These are phyloP conservation scores for Penicillium manginii DNA, from an alignment of 495 filamentous ascomycete species.

Conservation along the genomic window DNA sequence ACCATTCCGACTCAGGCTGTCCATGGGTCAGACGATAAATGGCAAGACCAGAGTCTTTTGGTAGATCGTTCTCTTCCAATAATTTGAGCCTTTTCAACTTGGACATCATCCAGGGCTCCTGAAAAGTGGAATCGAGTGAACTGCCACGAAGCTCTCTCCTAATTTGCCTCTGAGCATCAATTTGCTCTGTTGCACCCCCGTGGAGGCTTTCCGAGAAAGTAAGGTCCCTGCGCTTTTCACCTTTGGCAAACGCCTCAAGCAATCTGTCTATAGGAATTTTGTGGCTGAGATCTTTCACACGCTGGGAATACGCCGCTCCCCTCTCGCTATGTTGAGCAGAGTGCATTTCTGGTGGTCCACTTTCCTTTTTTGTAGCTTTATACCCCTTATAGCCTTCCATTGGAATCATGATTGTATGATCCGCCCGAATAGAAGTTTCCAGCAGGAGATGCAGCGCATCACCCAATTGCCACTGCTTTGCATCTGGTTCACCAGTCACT, in stretches of 20 bases:
- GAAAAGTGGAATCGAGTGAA: constrained; percentile 23
- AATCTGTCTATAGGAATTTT: background rate
- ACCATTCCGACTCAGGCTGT: constrained; percentile 34
- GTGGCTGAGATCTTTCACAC: constrained; percentile 16
- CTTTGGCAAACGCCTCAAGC: too few species aligned
- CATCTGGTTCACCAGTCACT: constrained; percentile 3
- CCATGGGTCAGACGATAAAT: constrained; percentile 38
- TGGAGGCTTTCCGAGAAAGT: constrained; percentile 1
- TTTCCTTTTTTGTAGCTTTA: background rate
- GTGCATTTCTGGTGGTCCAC: background rate
- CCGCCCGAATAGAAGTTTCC: constrained; percentile 23
- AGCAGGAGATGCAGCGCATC: constrained; percentile 29
- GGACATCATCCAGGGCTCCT: constrained; percentile 21
- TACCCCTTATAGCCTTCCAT: constrained; percentile 32
- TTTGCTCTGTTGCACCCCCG: constrained; percentile 12
- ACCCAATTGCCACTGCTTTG: constrained; percentile 23
- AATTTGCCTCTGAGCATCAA: constrained; percentile 22
- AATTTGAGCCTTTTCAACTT: constrained; percentile 4
- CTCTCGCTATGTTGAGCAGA: constrained; percentile 6
- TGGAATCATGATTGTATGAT: constrained; percentile 29
- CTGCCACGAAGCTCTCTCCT: constrained; percentile 22
- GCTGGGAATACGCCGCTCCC: constrained; percentile 12
- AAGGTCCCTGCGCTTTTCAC: too few species aligned
- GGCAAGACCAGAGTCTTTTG: constrained; percentile 23
- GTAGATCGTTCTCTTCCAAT: background rate